These are phyloP conservation scores for Leccinum obscurum DNA, from an alignment of 768 basidiomycete species.

Conservation along the genomic window DNA sequence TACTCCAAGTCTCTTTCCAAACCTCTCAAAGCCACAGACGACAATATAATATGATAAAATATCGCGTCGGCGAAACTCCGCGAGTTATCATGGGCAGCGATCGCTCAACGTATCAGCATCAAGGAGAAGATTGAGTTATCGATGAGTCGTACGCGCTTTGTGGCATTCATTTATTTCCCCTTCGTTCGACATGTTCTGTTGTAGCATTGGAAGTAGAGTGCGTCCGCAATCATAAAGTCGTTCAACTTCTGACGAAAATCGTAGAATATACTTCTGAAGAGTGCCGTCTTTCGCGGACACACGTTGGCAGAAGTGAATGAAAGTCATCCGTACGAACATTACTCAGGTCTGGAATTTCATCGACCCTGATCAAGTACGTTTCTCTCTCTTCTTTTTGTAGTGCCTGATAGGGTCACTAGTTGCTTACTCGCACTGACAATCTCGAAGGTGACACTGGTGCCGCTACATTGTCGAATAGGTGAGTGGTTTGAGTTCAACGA, in stretches of 20 bases:
- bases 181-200: background rate
- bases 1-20: conserved; percentile 4
- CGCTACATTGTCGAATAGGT: background rate
- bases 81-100: too few relatives aligned
- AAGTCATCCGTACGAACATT: background rate
- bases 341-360: background rate
- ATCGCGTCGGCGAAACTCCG: too few relatives aligned
- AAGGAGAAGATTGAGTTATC: background rate
- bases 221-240: background rate
- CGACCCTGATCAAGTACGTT: background rate
- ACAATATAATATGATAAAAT: too few relatives aligned
- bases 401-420: background rate
- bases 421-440: background rate
- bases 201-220: background rate
- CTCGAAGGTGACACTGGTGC: background rate
- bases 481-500: background rate
- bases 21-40: background rate
- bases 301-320: background rate
- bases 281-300: background rate
- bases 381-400: background rate
- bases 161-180: background rate
- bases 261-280: background rate
- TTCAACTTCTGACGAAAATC: background rate
- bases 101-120: background rate
- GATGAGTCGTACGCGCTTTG: background rate